phyloP scores from a whole-genome alignment of 805 yeast species.

The Cyberlindnera samutprakarnensis region DNA sequence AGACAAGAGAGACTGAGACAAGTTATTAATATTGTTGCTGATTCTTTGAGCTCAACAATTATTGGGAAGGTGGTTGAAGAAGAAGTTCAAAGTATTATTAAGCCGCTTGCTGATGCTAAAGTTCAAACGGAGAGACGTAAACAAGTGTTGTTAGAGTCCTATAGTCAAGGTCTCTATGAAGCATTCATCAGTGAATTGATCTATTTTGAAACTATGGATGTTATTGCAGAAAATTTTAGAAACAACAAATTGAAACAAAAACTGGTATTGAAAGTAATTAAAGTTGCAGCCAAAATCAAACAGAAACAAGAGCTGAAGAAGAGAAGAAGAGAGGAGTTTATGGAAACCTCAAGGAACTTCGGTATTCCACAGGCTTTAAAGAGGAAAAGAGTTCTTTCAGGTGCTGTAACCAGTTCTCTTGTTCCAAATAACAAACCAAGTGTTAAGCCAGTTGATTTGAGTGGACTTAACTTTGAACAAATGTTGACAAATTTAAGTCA shows the following conservation, averaged over 20 bases:
- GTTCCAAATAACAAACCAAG: slow-evolving; percentile 4
- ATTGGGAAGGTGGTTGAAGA: slow-evolving; percentile 17
- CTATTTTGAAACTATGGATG: slow-evolving; percentile 33
- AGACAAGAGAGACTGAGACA: slow-evolving; percentile 8
- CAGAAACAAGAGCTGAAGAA: slow-evolving; percentile 24
- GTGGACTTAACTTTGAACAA: slow-evolving; percentile 17
- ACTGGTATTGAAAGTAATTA: slow-evolving; percentile 26
- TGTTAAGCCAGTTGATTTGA: slow-evolving; percentile 12
- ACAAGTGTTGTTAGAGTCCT: slow-evolving; percentile 27
- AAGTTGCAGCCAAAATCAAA: slow-evolving; percentile 20
- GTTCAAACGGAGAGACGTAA: slow-evolving; percentile 9
- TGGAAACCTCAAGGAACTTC: slow-evolving; percentile 26
- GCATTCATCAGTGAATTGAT: slow-evolving; percentile 58
- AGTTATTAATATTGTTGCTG: slow-evolving; percentile 8
- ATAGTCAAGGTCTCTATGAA: slow-evolving; percentile 44
- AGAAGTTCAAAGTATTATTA: slow-evolving; percentile 10
- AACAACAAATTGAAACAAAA: slow-evolving; percentile 24
- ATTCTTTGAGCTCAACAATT: slow-evolving; percentile 8
- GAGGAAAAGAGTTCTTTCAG: slow-evolving; percentile 12
- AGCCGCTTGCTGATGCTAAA: slow-evolving; percentile 10
- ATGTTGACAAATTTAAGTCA: slow-evolving; percentile 9
- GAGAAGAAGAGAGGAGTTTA: slow-evolving; percentile 33
- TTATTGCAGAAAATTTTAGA: slow-evolving; percentile 37
- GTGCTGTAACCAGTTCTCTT: too few species aligned
- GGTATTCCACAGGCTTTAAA: slow-evolving; percentile 25